Evolutionary conservation across 306 rosid genomes (phyloP).

Genomic region (Trichosanthes cucumerina): DNA sequence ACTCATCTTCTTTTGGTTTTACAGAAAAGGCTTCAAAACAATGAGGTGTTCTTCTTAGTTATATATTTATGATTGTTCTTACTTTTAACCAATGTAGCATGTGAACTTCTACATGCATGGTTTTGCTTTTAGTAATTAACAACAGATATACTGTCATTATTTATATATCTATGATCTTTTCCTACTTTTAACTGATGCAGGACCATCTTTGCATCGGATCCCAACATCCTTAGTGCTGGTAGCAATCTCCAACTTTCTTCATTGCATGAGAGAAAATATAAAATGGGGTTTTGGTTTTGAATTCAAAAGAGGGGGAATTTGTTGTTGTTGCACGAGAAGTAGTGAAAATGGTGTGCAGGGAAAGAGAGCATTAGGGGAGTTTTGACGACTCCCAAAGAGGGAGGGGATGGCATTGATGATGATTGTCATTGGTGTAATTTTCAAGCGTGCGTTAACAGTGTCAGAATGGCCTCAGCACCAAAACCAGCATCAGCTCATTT

Average conservation of each 20-base stretch:
- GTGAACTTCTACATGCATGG: background rate
- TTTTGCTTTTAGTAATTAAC: no score
- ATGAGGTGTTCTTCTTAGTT: background rate
- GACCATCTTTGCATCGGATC: background rate
- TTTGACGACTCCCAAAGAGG: background rate
- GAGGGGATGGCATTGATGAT: background rate
- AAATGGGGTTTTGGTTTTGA: background rate
- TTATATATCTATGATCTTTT: background rate
- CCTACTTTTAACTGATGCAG: background rate
- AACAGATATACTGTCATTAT: no score
- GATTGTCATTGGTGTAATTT: background rate
- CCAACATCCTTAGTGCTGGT: background rate
- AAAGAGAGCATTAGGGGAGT: no score
- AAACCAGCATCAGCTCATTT: background rate
- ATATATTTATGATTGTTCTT: background rate
- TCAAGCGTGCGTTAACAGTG: slow-evolving; percentile 6
- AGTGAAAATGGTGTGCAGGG: background rate
- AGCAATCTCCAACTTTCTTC: background rate
- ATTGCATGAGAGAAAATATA: background rate
- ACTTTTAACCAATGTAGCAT: background rate
- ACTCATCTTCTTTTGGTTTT: no score
- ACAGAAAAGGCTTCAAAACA: no score
- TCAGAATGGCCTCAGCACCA: background rate
- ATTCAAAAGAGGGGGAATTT: background rate
- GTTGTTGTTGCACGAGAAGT: background rate